Evolutionary conservation across 2,329 filamentous ascomycete genomes (phyloP).

Genomic region (Aureobasidium lini): DNA sequence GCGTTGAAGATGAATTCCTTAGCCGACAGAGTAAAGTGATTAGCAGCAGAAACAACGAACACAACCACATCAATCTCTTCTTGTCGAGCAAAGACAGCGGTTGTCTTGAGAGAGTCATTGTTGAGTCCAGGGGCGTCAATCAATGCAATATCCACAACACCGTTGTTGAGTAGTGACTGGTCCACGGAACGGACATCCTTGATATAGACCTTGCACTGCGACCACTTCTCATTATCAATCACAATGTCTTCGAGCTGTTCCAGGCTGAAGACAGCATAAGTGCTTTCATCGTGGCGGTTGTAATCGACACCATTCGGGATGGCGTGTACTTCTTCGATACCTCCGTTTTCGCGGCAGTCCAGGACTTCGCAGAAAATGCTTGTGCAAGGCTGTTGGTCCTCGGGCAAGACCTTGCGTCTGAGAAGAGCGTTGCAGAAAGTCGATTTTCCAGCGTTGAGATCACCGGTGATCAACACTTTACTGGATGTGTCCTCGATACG

Average conservation of each 20-base stretch:
- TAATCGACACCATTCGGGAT: slow-evolving; percentile 76
- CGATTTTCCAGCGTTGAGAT: slow-evolving; percentile 94
- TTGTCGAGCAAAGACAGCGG: slow-evolving; percentile 90
- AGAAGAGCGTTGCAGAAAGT: slow-evolving; percentile 98
- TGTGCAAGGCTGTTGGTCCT: slow-evolving; percentile 96
- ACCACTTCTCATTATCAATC: slow-evolving; percentile 77
- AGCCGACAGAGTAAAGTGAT: slow-evolving; percentile 96
- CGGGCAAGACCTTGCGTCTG: slow-evolving; percentile 83
- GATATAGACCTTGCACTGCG: slow-evolving; percentile 95
- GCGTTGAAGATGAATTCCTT: slow-evolving; percentile 96
- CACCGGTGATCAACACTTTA: slow-evolving; percentile 92
- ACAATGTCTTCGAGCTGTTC: slow-evolving; percentile 81
- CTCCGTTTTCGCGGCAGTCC: slow-evolving; percentile 82
- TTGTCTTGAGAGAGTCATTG: slow-evolving; percentile 93
- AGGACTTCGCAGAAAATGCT: slow-evolving; percentile 98
- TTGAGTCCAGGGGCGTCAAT: slow-evolving; percentile 96
- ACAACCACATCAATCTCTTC: slow-evolving; percentile 99
- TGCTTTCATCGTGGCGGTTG: slow-evolving; percentile 84
- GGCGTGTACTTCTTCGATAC: slow-evolving; percentile 90
- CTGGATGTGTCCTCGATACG: slow-evolving; percentile 96
- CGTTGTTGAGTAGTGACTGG: slow-evolving; percentile 91
- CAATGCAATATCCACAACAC: slow-evolving; percentile 92
- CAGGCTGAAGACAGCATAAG: slow-evolving; percentile 79
- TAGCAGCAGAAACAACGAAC: slow-evolving; percentile 94
- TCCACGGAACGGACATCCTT: slow-evolving; percentile 84